Evolutionary conservation across 495 filamentous ascomycete genomes (phyloP).

Genomic region (Aspergillus hancockii): DNA sequence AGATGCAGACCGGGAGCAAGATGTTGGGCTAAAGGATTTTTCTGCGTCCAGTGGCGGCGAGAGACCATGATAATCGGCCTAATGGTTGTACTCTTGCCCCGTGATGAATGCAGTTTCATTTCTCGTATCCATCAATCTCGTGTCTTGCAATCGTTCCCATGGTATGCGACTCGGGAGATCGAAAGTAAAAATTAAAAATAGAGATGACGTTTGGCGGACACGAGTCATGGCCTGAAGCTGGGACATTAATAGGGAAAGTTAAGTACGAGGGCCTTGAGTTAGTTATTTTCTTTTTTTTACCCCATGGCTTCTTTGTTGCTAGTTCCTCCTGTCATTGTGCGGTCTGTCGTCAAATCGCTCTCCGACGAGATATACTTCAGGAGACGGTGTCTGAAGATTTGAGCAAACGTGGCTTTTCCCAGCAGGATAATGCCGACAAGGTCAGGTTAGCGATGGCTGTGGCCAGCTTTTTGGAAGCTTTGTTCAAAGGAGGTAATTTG

Average conservation of each 20-base stretch:
- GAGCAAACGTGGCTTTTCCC: background rate
- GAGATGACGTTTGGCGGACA: background rate
- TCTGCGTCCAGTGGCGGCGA: background rate
- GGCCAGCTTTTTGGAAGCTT: background rate
- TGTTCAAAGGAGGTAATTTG: background rate
- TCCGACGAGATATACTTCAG: background rate
- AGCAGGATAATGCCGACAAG: background rate
- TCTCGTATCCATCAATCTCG: background rate
- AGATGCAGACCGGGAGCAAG: background rate
- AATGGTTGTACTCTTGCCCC: background rate
- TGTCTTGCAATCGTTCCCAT: background rate
- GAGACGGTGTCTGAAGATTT: background rate
- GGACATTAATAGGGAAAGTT: background rate
- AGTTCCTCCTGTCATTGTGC: no score
- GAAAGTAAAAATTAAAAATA: slow-evolving; percentile 1
- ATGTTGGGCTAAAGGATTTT: background rate
- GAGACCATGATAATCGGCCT: background rate
- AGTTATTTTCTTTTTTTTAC: background rate
- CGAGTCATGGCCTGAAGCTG: background rate
- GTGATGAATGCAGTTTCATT: background rate
- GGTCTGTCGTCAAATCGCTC: background rate
- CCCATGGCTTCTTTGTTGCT: background rate
- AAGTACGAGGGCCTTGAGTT: background rate
- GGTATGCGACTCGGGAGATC: background rate
- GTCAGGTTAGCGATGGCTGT: background rate